Percentiles rank a stretch among this genome's conserved stretches.
These are phyloP conservation scores for Vanrija pseudolonga DNA, from an alignment of 1,284 basidiomycete genomes.

Conservation along the genomic window DNA sequence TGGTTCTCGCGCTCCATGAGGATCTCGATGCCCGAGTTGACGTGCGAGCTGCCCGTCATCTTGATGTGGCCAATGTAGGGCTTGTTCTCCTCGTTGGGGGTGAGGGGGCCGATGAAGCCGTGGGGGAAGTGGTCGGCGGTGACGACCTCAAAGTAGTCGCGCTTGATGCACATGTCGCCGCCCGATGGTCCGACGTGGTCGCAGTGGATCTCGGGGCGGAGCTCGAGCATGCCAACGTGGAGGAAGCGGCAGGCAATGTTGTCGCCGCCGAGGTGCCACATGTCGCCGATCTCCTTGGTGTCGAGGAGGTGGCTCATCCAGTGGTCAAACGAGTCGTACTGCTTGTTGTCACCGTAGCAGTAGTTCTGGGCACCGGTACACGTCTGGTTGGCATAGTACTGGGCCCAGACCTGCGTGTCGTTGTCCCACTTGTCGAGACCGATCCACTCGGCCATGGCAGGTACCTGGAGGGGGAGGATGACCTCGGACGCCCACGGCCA, in stretches of 20 bases:
- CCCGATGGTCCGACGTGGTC: neutral
- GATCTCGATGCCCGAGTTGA: neutral
- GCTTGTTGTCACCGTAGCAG: slow-evolving; percentile 1
- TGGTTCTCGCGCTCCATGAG: neutral
- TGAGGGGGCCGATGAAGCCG: neutral
- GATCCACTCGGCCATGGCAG: neutral
- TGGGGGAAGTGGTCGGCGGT: neutral
- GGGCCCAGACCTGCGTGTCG: neutral
- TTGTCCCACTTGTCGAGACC: neutral
- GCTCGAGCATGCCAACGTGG: neutral
- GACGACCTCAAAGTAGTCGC: slow-evolving; percentile 1
- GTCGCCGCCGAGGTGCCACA: neutral
- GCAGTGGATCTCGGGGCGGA: slow-evolving; percentile 1
- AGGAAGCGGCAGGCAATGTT: slow-evolving; percentile 1
- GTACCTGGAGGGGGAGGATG: neutral
- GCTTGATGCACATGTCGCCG: slow-evolving; percentile 2
- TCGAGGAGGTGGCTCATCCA: neutral
- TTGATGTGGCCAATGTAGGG: neutral
- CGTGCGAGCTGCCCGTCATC: neutral
- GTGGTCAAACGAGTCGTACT: neutral
- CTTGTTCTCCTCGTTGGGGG: neutral
- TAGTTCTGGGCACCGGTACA: neutral
- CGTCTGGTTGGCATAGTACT: neutral
- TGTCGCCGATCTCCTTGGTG: neutral
- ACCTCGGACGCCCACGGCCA: slow-evolving; percentile 1